Conservation (phyloP, 495 filamentous ascomycete genomes). For the Bryoglossum gracile region DNA sequence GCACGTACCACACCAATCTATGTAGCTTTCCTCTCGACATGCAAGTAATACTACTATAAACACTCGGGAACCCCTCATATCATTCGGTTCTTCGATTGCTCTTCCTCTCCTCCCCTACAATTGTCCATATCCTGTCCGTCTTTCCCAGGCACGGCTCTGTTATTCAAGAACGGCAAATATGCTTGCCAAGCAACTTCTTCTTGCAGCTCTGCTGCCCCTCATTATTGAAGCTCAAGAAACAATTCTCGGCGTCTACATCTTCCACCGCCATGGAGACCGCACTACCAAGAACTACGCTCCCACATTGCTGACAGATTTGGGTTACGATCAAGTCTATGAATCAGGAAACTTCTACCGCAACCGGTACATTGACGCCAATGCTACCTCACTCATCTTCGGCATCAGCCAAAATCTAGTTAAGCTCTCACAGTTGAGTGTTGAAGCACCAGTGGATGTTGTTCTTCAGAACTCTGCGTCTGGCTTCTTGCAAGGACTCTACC, state of each 20-base stretch:
- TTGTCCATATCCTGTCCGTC: neutral
- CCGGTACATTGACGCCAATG: constrained; percentile 47
- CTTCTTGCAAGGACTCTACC: constrained; percentile 79
- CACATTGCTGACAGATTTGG: constrained; percentile 52
- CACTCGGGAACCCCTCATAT: neutral
- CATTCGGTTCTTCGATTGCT: neutral
- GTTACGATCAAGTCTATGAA: constrained; percentile 55
- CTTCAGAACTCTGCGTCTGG: constrained; percentile 63
- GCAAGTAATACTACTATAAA: neutral
- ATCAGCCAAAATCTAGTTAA: constrained; percentile 51
- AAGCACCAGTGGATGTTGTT: constrained; percentile 39
- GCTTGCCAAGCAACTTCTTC: constrained; percentile 21
- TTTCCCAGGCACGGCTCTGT: neutral
- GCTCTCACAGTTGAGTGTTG: constrained; percentile 47
- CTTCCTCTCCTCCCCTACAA: neutral
- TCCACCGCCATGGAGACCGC: constrained; percentile 66
- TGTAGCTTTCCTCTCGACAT: too few species aligned
- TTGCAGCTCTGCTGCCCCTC: constrained; percentile 29
- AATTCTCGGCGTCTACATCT: constrained; percentile 62
- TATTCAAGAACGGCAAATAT: constrained; percentile 17
- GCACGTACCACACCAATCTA: too few species aligned
- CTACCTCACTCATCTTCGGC: constrained; percentile 46
- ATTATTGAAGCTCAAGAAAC: constrained; percentile 43
- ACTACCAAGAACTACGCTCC: constrained; percentile 50
- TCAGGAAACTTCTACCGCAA: constrained; percentile 57